Evolutionary conservation across 2,329 filamentous ascomycete species (phyloP).

Genomic region (Fusarium miscanthi): DNA sequence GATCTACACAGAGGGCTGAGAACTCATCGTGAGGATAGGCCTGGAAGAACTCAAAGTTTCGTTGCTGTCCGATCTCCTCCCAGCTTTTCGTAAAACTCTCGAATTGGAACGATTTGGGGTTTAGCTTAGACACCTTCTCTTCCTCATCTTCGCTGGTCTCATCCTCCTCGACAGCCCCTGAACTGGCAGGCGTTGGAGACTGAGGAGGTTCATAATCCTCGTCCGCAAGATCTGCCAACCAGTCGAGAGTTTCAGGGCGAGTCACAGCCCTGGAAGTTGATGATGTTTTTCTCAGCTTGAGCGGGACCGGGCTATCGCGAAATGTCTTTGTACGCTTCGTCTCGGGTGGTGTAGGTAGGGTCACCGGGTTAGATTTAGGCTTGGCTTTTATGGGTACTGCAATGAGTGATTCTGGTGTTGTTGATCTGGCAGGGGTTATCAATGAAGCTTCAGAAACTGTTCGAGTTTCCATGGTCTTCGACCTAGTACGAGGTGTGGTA

Average conservation of each 20-base stretch:
- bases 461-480: background rate
- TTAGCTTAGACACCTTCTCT: background rate
- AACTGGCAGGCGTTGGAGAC: background rate
- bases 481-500: background rate
- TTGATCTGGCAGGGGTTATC: background rate
- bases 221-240: background rate
- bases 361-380: background rate
- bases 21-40: slow-evolving; percentile 34
- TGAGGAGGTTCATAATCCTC: background rate
- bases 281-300: slow-evolving; percentile 2
- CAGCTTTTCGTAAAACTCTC: background rate
- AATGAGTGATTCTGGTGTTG: background rate
- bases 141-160: background rate
- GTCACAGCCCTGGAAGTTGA: background rate
- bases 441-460: background rate
- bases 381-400: background rate
- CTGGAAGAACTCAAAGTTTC: slow-evolving; percentile 26
- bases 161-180: background rate
- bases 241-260: background rate
- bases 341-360: background rate
- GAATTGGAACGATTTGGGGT: slow-evolving; percentile 19
- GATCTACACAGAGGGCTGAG: slow-evolving; percentile 25
- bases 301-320: background rate
- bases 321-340: slow-evolving; percentile 4
- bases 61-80: background rate